A percentile compares a stretch with the other conserved stretches of the same genome.
phyloP scores from a whole-genome alignment of 257 asterid genomes.

The Cynanchum wilfordii region DNA sequence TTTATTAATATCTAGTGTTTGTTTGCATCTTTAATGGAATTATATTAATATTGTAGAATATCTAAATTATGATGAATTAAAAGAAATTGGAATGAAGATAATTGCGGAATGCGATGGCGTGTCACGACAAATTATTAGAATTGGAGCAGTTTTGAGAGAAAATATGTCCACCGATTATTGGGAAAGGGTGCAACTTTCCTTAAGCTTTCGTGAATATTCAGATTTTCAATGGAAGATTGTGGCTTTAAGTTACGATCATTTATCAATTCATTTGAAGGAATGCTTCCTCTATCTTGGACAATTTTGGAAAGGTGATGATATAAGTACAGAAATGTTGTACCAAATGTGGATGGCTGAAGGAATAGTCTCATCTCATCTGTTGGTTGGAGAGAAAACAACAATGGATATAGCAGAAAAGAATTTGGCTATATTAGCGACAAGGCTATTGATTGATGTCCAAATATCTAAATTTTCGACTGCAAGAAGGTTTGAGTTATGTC shows the following conservation, averaged over 20 bases:
- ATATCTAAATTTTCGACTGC: too few relatives aligned
- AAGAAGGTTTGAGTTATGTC: neutral
- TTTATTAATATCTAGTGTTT: too few relatives aligned
- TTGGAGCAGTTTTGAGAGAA: too few relatives aligned
- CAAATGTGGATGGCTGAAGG: slow-evolving; percentile 1
- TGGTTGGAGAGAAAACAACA: neutral
- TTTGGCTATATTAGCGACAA: neutral
- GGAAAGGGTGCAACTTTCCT: too few relatives aligned
- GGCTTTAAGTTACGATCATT: neutral
- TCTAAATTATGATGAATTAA: too few relatives aligned
- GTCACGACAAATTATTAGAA: too few relatives aligned
- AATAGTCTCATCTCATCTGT: neutral
- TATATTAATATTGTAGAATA: too few relatives aligned
- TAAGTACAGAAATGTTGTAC: neutral
- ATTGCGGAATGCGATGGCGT: too few relatives aligned
- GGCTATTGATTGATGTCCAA: neutral
- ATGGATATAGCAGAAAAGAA: neutral
- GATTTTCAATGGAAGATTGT: neutral
- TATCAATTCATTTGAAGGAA: neutral
- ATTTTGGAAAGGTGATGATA: neutral
- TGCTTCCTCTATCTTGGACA: neutral
- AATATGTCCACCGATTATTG: too few relatives aligned
- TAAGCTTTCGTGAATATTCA: neutral
- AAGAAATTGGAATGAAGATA: too few relatives aligned
- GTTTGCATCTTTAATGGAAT: too few relatives aligned